Base-by-base conservation (phyloP, 1,139 yeast species). In the Hansenula anomala region DNA sequence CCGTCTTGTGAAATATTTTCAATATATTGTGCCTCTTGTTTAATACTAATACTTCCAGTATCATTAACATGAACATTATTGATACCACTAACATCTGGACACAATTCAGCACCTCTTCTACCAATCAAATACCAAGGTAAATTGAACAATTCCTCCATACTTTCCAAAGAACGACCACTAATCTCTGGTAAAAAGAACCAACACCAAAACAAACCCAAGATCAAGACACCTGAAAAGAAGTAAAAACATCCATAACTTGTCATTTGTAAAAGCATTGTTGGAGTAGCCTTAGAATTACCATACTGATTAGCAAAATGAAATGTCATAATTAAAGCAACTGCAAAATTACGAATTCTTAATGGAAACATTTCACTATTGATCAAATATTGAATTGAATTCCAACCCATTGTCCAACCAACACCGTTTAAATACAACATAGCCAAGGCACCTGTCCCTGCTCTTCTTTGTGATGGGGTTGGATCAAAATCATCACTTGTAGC, bases 331-430 rank as follows among this genome's bases (percentile, higher is more conserved):
- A 71, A 46, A 1, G 79, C 69, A 43, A 73, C 75, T 22, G 80
- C 82, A 48, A 73, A 61, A 11, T 73, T 69, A 51, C 84, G 65
- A 33, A 74, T 67, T 44, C 70, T 66, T 49, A 77, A 62, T 20
- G 84, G 84, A 57, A 77, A 71, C 38, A 78, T 67, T 56, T 78
- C 84, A 6, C 81, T 67, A 38, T 78, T 78, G 48, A 78, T 59
- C 46, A 78, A 65, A 50, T 77, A 78, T 55, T 78, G 84, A 41
- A 76, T 62, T 4, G 75, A 63, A 59, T 78, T 78, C 67, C 74
- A 78, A 10, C 84, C 84, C 60, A 77, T 56, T 15, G 79, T 72
- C 84, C 84, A 78, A 27, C 81, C 83, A 11, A 68, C 59, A 42
- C 83, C 84, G 30, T 71, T 63, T 33, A 77, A 48, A 55, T 66